phyloP scores from a whole-genome alignment of 176 grass and related monocot genomes.

The Carex parvula region DNA sequence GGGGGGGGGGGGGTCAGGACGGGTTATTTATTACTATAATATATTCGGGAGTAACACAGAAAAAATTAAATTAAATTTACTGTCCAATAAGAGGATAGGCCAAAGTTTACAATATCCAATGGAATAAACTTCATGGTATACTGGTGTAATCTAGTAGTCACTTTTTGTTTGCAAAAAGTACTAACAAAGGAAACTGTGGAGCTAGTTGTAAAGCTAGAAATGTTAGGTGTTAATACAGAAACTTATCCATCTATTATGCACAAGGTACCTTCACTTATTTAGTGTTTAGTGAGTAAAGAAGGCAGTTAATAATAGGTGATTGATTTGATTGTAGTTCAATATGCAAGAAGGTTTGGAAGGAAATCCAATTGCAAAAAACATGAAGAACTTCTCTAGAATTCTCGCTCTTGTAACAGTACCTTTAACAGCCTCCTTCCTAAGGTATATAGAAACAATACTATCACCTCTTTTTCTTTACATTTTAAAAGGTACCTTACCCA shows the following conservation, averaged over 20 bases:
- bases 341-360: constrained; percentile 92
- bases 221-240: too few species aligned
- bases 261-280: constrained; percentile 8
- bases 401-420: constrained; percentile 75
- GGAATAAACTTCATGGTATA: neutral
- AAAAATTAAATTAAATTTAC: neutral
- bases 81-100: neutral
- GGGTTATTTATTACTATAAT: neutral
- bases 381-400: constrained; percentile 79
- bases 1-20: neutral
- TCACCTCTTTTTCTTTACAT: constrained; percentile 11
- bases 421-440: constrained; percentile 76
- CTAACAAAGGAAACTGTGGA: too few species aligned
- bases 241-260: neutral
- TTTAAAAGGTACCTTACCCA: neutral
- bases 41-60: neutral
- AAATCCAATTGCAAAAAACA: constrained; percentile 56
- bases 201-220: too few species aligned
- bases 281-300: neutral
- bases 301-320: neutral
- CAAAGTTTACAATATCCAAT: neutral
- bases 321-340: constrained; percentile 52
- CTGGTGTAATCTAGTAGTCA: neutral
- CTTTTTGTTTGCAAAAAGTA: too few species aligned
- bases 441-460: constrained; percentile 47